Conservation (phyloP, 2,329 filamentous ascomycete genomes). For the Dothideomycetes sp. region DNA sequence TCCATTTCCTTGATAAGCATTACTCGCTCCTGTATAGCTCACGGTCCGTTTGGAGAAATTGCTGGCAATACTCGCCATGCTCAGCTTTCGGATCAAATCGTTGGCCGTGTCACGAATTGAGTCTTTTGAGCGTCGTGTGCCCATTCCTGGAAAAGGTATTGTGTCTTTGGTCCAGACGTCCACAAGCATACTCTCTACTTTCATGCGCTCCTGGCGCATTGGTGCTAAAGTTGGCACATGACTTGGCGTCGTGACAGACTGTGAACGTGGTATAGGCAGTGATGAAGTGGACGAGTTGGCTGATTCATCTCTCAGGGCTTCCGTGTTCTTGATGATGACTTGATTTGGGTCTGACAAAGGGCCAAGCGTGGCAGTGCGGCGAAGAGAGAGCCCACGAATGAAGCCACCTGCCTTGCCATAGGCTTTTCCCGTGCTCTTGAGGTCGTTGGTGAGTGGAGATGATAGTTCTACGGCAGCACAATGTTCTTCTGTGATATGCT, state of each 20-base stretch:
- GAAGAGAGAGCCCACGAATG: slow-evolving; percentile 63
- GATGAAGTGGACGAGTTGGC: slow-evolving; percentile 30
- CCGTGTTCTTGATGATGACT: slow-evolving; percentile 80
- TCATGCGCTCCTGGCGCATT: slow-evolving; percentile 61
- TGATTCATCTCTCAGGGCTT: slow-evolving; percentile 46
- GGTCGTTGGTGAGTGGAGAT: slow-evolving; percentile 55
- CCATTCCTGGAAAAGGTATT: slow-evolving; percentile 76
- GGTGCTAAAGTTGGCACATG: slow-evolving; percentile 62
- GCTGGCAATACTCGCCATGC: slow-evolving; percentile 66
- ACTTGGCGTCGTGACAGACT: slow-evolving; percentile 63
- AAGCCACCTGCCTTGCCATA: slow-evolving; percentile 60
- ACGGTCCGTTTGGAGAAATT: slow-evolving; percentile 64
- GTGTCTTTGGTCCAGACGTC: slow-evolving; percentile 78
- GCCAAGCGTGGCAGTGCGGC: slow-evolving; percentile 64
- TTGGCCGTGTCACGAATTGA: slow-evolving; percentile 69
- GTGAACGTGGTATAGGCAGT: slow-evolving; percentile 62
- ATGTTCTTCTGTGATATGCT: slow-evolving; percentile 38
- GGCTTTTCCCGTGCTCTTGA: slow-evolving; percentile 63
- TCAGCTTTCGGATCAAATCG: slow-evolving; percentile 79
- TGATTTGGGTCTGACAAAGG: slow-evolving; percentile 58
- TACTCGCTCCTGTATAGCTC: slow-evolving; percentile 38
- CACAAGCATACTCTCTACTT: slow-evolving; percentile 60
- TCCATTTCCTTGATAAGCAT: slow-evolving; percentile 1
- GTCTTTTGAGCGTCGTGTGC: slow-evolving; percentile 53
- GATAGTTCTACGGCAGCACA: slow-evolving; percentile 41